Base-by-base conservation (phyloP, 192 early-diverging fungal species). In the Coemansia furcata region DNA sequence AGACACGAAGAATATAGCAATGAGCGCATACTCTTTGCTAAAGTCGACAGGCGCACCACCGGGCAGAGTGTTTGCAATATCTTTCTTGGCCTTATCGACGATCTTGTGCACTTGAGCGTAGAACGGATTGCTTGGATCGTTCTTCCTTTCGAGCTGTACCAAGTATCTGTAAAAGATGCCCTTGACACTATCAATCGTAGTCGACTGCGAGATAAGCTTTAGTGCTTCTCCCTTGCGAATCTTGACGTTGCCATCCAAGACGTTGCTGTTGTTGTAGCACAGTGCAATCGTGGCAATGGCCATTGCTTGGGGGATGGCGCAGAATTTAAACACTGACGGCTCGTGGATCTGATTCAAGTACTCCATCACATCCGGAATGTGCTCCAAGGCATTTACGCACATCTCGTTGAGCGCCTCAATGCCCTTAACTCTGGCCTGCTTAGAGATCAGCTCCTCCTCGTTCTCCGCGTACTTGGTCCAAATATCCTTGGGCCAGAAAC, bases 261-360 rank as follows among this genome's bases (percentile, higher is more conserved):
- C 78, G 38, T 83, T 76, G 46, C 88, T 75, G 78, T 96, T 96
- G 81, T 95, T 93, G 76, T 92, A 97, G 58, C 95, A 90, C 57
- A 93, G 64, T 29, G 87, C 84, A 19, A 99, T 76, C 2, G 96
- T 92, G 30, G 98, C 90, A 70, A 99, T 93, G 12, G 98, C 98
- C 98, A 98, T 98, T 17, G 97, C 90, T 86, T 99, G 97, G n/a
- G 98, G 98, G 63, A 99, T 99, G 14, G 98, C 98, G 71, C 93
- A 94, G 75, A 98, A 98, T 68, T 88, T 90, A 77, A 98, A 94
- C 43, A 95, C 88, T 2, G 89, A 87, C 26, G 87, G 89, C 63
- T 98, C 90, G 54, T 83, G 71, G 57, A 99, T 84, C 54, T 84
- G 71, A 47, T 76, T 77, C 77, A 99, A 82, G 75, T 98, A 99